Evolutionary conservation across 73 alveolate genomes (phyloP).

Genomic region (Tetrahymena elliotti): DNA sequence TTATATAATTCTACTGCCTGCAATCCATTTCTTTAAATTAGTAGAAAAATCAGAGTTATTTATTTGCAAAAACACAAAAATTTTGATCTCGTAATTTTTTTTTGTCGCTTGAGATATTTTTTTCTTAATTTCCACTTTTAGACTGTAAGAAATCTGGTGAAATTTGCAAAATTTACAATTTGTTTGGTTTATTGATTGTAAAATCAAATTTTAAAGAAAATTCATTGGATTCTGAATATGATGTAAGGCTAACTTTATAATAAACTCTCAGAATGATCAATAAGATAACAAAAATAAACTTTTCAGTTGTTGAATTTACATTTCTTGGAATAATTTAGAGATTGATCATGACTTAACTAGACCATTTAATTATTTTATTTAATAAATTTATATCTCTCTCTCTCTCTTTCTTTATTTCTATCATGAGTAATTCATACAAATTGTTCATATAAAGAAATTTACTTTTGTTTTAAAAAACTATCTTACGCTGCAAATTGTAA

Average conservation of each 20-base stretch:
- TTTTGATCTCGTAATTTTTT: background rate
- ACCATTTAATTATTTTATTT: background rate
- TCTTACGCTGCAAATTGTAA: too few species aligned
- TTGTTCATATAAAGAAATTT: background rate
- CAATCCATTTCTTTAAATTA: too few species aligned
- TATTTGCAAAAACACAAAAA: background rate
- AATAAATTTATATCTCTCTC: too few species aligned
- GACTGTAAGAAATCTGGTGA: background rate
- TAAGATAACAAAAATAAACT: too few species aligned
- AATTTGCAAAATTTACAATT: background rate
- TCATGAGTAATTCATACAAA: background rate
- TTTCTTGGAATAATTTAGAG: too few species aligned
- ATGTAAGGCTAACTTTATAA: background rate
- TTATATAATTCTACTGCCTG: too few species aligned
- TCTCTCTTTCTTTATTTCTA: too few species aligned
- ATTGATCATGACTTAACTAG: background rate
- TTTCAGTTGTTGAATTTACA: background rate
- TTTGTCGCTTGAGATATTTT: background rate
- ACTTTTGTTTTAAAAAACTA: background rate
- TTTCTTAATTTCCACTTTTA: background rate
- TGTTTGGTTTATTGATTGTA: too few species aligned
- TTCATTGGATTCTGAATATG: background rate
- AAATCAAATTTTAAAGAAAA: too few species aligned
- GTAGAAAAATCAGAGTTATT: too few species aligned
- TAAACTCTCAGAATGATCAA: background rate